Conservation (phyloP, 73 alveolate genomes). For the Paramecium pentaurelia region DNA sequence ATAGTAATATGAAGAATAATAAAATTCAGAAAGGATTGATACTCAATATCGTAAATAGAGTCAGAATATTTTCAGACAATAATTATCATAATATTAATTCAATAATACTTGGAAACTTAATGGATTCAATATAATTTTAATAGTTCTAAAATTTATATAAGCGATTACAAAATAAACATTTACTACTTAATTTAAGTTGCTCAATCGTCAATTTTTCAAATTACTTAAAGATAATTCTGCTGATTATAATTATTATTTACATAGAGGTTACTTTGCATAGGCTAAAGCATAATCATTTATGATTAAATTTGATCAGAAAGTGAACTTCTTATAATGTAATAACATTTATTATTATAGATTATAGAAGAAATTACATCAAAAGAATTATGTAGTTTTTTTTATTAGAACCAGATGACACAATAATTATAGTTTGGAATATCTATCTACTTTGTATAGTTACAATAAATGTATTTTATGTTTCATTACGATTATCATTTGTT, state of each 20-base stretch:
- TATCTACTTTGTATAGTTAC: not conserved
- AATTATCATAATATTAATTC: not conserved
- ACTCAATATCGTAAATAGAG: not conserved
- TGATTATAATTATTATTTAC: not conserved
- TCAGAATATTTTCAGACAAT: not conserved
- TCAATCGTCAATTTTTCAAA: not conserved
- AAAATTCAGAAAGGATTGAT: not conserved
- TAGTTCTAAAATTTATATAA: not conserved
- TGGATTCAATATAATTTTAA: not conserved
- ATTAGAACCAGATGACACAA: slow-evolving; percentile 8
- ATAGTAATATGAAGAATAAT: not conserved
- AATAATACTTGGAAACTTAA: not conserved
- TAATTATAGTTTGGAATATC: not conserved
- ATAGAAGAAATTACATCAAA: not conserved
- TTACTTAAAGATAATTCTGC: not conserved
- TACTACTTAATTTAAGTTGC: not conserved
- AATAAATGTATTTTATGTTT: not conserved
- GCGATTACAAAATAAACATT: not conserved
- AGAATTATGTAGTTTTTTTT: not conserved
- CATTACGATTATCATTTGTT: not conserved
- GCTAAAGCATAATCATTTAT: not conserved
- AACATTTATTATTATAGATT: not conserved
- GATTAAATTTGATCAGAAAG: not conserved
- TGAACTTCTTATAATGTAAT: not conserved
- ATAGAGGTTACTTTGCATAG: not conserved